Evolutionary conservation across 352 stramenopile genomes (phyloP).

Genomic region (Phytophthora ohioensis): DNA sequence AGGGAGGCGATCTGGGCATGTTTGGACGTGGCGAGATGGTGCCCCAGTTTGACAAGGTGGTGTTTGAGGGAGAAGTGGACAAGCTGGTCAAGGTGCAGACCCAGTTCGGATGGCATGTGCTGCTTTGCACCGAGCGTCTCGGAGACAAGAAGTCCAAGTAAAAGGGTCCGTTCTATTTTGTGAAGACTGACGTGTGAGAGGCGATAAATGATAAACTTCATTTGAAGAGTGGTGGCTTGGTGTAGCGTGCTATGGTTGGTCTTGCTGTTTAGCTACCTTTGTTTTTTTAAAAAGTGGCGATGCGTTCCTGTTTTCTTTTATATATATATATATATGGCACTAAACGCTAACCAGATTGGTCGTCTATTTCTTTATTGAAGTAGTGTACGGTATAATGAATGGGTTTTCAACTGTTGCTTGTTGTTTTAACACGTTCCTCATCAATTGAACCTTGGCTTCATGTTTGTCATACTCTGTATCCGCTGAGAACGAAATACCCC

Average conservation of each 20-base stretch:
- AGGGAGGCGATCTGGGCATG: slow-evolving; percentile 69
- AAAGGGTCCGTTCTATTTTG: not conserved
- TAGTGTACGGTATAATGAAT: too few relatives aligned
- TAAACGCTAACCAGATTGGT: too few relatives aligned
- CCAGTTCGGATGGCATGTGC: slow-evolving; percentile 82
- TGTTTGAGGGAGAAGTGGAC: slow-evolving; percentile 66
- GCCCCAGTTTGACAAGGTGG: slow-evolving; percentile 75
- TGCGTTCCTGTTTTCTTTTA: too few relatives aligned
- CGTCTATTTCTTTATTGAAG: too few relatives aligned
- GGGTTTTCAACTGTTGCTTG: too few relatives aligned
- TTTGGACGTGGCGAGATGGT: slow-evolving; percentile 83
- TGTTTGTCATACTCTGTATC: not conserved
- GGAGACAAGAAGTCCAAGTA: slow-evolving; percentile 56
- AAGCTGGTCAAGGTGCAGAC: slow-evolving; percentile 71
- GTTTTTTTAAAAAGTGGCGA: too few relatives aligned
- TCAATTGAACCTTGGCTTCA: not conserved
- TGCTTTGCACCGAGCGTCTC: slow-evolving; percentile 74
- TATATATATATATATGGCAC: too few relatives aligned
- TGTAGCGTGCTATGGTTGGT: too few relatives aligned
- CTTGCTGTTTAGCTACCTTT: too few relatives aligned
- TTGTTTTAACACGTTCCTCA: not conserved
- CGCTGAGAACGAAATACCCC: too few relatives aligned
- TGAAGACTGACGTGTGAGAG: not conserved
- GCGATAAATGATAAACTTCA: not conserved
- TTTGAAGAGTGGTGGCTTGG: too few relatives aligned